Evolutionary conservation across 2,329 filamentous ascomycete genomes (phyloP), one percentile per base, ranked within the genome.

Genomic region (Fusarium anthophilum): DNA sequence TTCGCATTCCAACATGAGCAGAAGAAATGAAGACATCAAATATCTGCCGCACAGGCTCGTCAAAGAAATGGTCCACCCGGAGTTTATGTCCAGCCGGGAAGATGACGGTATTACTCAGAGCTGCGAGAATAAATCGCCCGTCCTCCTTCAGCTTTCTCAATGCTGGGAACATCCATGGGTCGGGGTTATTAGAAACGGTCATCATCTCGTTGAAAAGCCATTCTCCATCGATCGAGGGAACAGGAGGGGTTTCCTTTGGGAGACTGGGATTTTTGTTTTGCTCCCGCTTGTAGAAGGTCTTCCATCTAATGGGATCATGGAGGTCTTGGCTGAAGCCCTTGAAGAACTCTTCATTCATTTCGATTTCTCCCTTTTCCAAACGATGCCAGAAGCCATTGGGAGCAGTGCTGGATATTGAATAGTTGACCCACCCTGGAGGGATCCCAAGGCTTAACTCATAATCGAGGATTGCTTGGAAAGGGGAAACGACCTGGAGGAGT

Each of bases 201-300:
- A 98, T 98, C 95, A 98, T 98, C 78, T 92, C 89, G 88, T 94
- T 93, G 85, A 98, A 98, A 35, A 99, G 86, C 83, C 85, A 90
- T 80, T 94, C 91, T 20, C 90, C 93, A 78, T 98, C 92, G 51
- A 98, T 87, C 5, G 86, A 82, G 0, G 96, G 96, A 1, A 95
- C 80, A 0, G 91, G 87, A 4, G 94, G 93, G 1, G 87, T 77
- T 22, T 83, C 76, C 24, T 69, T 78, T 28, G 82, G 82, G 18
- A 84, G 82, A 30, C 66, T 80, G 4, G 84, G 82, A 68, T 86
- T 79, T 79, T 83, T 86, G 73, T 78, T 78, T 63, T 82, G 83
- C 66, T 86, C 85, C 37, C 78, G 77, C 50, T 78, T 69, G 83
- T 90, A 89, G 79, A 90, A 98, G 12, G 87, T 83, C 28, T 86